Percentiles rank a stretch among this genome's conserved stretches.
Conservation (phyloP, 495 filamentous ascomycete genomes). For the Trichoderma erinaceum region DNA sequence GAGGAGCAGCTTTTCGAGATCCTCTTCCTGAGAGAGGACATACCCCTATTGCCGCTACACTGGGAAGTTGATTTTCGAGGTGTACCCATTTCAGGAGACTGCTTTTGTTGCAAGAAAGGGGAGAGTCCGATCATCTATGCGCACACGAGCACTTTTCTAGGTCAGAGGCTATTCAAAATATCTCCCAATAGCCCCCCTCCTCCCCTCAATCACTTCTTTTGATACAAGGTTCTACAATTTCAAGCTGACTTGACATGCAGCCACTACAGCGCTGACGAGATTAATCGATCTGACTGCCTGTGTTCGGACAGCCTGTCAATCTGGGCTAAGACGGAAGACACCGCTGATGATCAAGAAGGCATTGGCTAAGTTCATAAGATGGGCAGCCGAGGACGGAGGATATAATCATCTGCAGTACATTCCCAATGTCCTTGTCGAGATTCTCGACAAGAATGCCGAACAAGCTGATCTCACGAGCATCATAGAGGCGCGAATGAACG, state of each 20-base stretch:
- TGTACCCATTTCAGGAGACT: conserved; percentile 9
- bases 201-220: neutral
- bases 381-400: conserved; percentile 17
- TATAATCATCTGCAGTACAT: conserved; percentile 3
- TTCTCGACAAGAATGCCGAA: neutral
- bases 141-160: conserved; percentile 5
- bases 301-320: neutral
- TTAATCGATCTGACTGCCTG: conserved; percentile 13
- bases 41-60: conserved; percentile 6
- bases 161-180: neutral
- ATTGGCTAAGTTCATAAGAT: neutral
- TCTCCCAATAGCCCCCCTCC: neutral
- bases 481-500: conserved; percentile 6
- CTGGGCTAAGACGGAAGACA: neutral
- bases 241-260: neutral
- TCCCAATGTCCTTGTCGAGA: conserved; percentile 15
- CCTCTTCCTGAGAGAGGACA: conserved; percentile 14
- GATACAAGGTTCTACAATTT: neutral
- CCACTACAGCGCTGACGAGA: neutral
- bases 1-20: conserved; percentile 18
- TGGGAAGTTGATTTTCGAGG: conserved; percentile 14
- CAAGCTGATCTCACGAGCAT: neutral
- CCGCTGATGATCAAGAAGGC: neutral
- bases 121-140: conserved; percentile 5
- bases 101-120: neutral